Evolutionary conservation across 768 basidiomycete species (phyloP), one percentile per base, ranked within the genome.

Genomic region (Vararia minispora): DNA sequence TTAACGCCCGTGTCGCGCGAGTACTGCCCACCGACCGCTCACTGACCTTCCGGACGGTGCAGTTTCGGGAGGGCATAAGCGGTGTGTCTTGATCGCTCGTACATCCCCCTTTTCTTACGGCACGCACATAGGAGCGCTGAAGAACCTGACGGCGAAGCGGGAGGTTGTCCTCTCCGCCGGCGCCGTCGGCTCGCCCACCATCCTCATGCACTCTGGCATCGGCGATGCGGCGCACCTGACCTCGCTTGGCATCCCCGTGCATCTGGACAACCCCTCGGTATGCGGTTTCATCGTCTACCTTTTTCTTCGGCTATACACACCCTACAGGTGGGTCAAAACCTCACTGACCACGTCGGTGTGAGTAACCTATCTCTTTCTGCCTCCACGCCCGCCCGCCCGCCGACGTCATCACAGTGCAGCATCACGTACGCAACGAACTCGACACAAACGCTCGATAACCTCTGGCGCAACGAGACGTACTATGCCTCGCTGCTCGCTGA

Each of bases 281-380:
- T n/a, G n/a, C n/a, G n/a, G n/a, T n/a, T n/a, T n/a, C n/a, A n/a
- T n/a, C n/a, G n/a, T n/a, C n/a, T n/a, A n/a, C n/a, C n/a, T n/a
- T n/a, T n/a, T n/a, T n/a, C n/a, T n/a, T n/a, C n/a, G n/a, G n/a
- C n/a, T n/a, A n/a, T n/a, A n/a, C n/a, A n/a, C n/a, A n/a, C n/a
- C n/a, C n/a, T n/a, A n/a, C n/a, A n/a, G n/a, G 55, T 58, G 11
- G 58, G 58, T 9, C 42, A 51, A 36, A 41, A 58, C 41, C 44
- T 59, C 18, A 23, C 39, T 2, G 58, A 58, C 37, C 56, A 58
- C 38, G n/a, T n/a, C n/a, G n/a, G n/a, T n/a, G n/a, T n/a, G n/a
- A n/a, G n/a, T n/a, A n/a, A n/a, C n/a, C n/a, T n/a, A n/a, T n/a
- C n/a, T n/a, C n/a, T n/a, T n/a, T n/a, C n/a, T n/a, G n/a, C n/a